Evolutionary conservation across 108 stramenopile genomes (phyloP), one percentile per base, ranked within the genome.

Genomic region (Pseudonitzschia multiseries): DNA sequence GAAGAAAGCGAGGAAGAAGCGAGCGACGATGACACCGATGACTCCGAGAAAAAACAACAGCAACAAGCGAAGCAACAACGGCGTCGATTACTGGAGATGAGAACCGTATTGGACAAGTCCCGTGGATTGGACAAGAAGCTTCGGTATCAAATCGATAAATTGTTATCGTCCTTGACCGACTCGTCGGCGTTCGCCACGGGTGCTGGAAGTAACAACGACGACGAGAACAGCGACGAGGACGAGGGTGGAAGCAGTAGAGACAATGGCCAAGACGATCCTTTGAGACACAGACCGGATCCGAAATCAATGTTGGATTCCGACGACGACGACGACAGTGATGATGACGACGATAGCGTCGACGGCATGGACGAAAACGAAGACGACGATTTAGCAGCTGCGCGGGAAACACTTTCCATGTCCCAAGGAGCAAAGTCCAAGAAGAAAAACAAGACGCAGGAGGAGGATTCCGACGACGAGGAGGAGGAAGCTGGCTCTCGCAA

Each of bases 71-170:
- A 70, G 29, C 24, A 57, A 54, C 20, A 85, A 66, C 41, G 72
- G 15, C 64, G 79, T 27, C 85, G 93, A 28, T 67, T 95, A 8
- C 57, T 67, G 20, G 89, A 91, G 72, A 90, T 90, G 86, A 91
- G 84, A 72, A 78, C 78, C 21, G 90, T 87, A 22, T 71, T 95
- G 28, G 94, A 95, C 51, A 95, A 92, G 62, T 81, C 88, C 56
- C 86, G 90, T 18, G 90, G 90, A 12, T 63, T 95, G 12, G 92
- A 95, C 70, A 91, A 90, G 62, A 90, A 91, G 67, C 81, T 95
- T 74, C 78, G 89, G 20, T 93, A 95, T 74, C 92, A 93, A 64
- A 88, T 95, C 60, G 94, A 95, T 59, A 91, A 92, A 68, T 66
- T 95, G 44, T 56, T 93, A 21, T 77, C 88, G 0, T 56, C 86